Evolutionary conservation across 2,329 filamentous ascomycete species (phyloP).

Genomic region (Ascosphaera pollenicola): DNA sequence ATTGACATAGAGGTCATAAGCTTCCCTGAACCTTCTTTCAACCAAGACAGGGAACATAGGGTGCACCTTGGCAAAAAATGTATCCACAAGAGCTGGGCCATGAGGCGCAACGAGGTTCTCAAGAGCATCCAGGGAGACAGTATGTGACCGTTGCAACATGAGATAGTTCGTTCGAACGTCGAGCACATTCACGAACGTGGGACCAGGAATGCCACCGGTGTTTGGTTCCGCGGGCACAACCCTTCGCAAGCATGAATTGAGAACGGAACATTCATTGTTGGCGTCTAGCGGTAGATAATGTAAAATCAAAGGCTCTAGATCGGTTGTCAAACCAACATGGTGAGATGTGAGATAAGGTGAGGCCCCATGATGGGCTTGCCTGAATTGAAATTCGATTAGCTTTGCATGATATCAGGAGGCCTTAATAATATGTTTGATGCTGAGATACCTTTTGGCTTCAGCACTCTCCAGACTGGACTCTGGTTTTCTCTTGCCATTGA

Average conservation of each 20-base stretch:
- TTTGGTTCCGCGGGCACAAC: conserved; percentile 18
- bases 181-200: conserved; percentile 19
- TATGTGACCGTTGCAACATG: conserved; percentile 11
- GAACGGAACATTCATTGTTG: conserved; percentile 17
- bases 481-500: no score
- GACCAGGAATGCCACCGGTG: no score
- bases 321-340: conserved; percentile 21
- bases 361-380: no score
- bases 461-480: no score
- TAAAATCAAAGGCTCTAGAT: conserved; percentile 18
- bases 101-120: conserved; percentile 22
- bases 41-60: conserved; percentile 21
- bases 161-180: conserved; percentile 10
- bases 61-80: conserved; percentile 22
- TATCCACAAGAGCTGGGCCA: conserved; percentile 21
- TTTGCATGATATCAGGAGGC: no score
- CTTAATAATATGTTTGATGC: no score
- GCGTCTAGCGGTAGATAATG: conserved; percentile 19
- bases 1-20: no score
- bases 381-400: no score
- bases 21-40: conserved; percentile 21
- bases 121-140: conserved; percentile 18
- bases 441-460: no score
- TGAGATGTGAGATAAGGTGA: conserved; percentile 18
- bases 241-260: conserved; percentile 16